These are phyloP conservation scores for Apiotrichum gracile DNA, from an alignment of 1,284 basidiomycete genomes.

Conservation along the genomic window DNA sequence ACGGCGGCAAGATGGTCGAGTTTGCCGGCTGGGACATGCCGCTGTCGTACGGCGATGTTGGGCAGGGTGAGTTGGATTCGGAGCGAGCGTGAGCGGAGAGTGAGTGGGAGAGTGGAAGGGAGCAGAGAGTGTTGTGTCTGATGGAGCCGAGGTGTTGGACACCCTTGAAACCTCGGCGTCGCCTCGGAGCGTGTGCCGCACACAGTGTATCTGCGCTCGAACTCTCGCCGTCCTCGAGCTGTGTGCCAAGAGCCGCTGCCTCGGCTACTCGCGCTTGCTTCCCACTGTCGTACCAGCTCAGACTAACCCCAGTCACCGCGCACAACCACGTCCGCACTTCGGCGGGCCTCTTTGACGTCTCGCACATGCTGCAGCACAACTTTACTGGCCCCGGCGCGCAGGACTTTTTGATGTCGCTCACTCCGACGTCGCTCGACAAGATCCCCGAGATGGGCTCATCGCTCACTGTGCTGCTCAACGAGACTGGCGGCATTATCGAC, in stretches of 20 bases:
- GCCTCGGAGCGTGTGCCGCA: too few species aligned
- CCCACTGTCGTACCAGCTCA: background rate
- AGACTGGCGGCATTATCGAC: constrained; percentile 88
- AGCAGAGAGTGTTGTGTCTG: too few species aligned
- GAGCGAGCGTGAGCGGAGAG: too few species aligned
- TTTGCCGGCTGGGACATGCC: constrained; percentile 97
- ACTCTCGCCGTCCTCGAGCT: too few species aligned
- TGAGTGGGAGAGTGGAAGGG: constrained; percentile 5
- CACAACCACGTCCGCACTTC: constrained; percentile 82
- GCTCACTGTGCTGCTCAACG: constrained; percentile 82
- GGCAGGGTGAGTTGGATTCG: constrained; percentile 70
- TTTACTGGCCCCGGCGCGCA: constrained; percentile 69
- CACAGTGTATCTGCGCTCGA: too few species aligned
- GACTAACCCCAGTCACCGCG: constrained; percentile 62
- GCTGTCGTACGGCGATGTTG: constrained; percentile 72
- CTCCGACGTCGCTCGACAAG: constrained; percentile 68
- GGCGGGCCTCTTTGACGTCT: constrained; percentile 92
- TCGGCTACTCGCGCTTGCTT: background rate
- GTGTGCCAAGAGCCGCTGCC: too few species aligned
- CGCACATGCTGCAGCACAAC: constrained; percentile 91
- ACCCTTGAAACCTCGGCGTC: too few species aligned
- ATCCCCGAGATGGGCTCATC: constrained; percentile 68
- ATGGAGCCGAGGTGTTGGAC: too few species aligned
- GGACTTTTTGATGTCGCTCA: constrained; percentile 76
- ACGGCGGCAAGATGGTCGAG: constrained; percentile 91